A percentile compares a stretch with the other conserved stretches of the same genome.
Evolutionary conservation across 2,329 filamentous ascomycete species (phyloP).

Genomic region (Ophidiomyces ophidiicola): DNA sequence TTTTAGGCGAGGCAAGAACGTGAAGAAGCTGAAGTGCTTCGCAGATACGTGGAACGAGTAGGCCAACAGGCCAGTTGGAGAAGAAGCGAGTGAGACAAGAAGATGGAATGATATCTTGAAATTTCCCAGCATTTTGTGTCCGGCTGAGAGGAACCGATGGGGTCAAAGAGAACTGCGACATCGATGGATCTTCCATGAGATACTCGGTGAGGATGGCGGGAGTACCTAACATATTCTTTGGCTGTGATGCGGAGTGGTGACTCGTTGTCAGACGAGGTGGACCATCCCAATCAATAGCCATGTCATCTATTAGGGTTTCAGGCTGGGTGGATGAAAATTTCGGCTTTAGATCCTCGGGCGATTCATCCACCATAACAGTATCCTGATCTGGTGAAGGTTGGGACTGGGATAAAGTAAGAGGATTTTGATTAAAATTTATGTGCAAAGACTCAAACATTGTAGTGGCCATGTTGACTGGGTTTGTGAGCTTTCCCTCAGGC

Average conservation of each 20-base stretch:
- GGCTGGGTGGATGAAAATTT: slow-evolving; percentile 73
- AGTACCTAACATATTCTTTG: slow-evolving; percentile 26
- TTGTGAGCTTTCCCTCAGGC: slow-evolving; percentile 58
- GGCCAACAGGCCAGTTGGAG: slow-evolving; percentile 60
- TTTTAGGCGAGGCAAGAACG: slow-evolving; percentile 48
- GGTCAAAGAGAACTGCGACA: slow-evolving; percentile 68
- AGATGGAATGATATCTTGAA: slow-evolving; percentile 80
- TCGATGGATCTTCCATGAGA: slow-evolving; percentile 72
- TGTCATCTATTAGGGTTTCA: slow-evolving; percentile 60
- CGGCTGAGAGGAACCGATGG: slow-evolving; percentile 69
- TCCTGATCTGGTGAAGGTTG: slow-evolving; percentile 34
- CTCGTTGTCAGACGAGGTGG: slow-evolving; percentile 46
- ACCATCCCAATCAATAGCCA: slow-evolving; percentile 77
- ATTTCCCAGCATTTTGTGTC: slow-evolving; percentile 78
- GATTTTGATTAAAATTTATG: slow-evolving; percentile 69
- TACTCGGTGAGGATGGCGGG: slow-evolving; percentile 43
- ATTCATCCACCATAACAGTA: slow-evolving; percentile 58
- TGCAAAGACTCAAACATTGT: slow-evolving; percentile 84
- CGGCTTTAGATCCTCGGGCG: slow-evolving; percentile 27
- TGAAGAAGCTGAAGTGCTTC: slow-evolving; percentile 77
- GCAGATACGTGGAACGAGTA: slow-evolving; percentile 67
- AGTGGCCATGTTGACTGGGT: slow-evolving; percentile 78
- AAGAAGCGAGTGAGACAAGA: slow-evolving; percentile 87
- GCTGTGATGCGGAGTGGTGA: slow-evolving; percentile 38
- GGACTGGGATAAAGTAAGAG: slow-evolving; percentile 33